Conservation (phyloP, 2,329 filamentous ascomycete genomes). For the Fusarium sp. region DNA sequence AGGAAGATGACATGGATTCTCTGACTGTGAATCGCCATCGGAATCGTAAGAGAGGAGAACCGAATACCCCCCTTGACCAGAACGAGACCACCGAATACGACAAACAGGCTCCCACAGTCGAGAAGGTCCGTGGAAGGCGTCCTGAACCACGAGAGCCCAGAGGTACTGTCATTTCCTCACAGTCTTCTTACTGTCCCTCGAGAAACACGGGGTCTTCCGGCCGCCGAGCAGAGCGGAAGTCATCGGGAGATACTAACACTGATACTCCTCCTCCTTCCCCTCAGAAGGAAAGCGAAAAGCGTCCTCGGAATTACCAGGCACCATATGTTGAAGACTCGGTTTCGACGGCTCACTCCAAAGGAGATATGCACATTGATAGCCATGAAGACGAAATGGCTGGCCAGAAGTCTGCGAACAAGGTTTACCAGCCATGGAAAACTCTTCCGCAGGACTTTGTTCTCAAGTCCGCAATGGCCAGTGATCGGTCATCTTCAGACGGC, state of each 20-base stretch:
- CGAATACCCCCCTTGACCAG: background rate
- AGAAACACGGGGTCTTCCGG: conserved; percentile 40
- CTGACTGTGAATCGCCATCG: conserved; percentile 11
- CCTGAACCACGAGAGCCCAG: background rate
- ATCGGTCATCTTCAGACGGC: conserved; percentile 8
- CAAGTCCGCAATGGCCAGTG: background rate
- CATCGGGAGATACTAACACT: conserved; percentile 27
- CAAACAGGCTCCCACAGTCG: background rate
- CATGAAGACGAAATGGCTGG: background rate
- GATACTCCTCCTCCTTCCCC: conserved; percentile 5
- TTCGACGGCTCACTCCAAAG: conserved; percentile 16
- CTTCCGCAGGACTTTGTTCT: background rate
- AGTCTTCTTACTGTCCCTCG: conserved; percentile 27
- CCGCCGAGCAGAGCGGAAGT: conserved; percentile 42
- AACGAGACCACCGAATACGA: background rate
- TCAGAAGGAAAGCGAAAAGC: background rate
- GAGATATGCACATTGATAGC: background rate
- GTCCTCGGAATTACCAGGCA: conserved; percentile 30
- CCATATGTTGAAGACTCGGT: conserved; percentile 42
- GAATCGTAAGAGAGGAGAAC: background rate
- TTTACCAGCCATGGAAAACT: background rate
- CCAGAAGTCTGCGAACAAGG: background rate
- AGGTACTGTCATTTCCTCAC: background rate
- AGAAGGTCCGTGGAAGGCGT: background rate
- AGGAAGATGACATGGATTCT: conserved; percentile 26